Percentiles rank a stretch among this genome's conserved stretches.
These are phyloP conservation scores for Tetrahymena malaccensis DNA, from an alignment of 73 alveolate species.

Conservation along the genomic window DNA sequence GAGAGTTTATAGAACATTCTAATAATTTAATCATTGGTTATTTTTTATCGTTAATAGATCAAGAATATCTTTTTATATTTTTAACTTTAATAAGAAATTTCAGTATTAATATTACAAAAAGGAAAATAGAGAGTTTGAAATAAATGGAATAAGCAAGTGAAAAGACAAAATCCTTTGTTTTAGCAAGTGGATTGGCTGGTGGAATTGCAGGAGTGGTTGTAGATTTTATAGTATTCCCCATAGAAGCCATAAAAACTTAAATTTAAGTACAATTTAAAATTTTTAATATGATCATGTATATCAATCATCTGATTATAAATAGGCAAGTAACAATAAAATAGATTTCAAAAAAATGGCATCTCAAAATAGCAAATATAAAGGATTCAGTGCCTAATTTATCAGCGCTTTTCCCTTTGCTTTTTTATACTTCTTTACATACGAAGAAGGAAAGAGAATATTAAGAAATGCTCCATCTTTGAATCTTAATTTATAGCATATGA, in stretches of 20 bases:
- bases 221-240: constrained; percentile 64
- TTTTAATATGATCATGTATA: too few relatives aligned
- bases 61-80: not conserved
- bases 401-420: constrained; percentile 76
- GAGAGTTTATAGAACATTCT: not conserved
- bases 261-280: constrained; percentile 18
- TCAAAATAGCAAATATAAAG: constrained; percentile 60
- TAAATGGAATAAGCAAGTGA: not conserved
- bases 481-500: constrained; percentile 3
- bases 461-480: not conserved
- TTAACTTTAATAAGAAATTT: too few relatives aligned
- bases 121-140: too few relatives aligned
- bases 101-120: not conserved
- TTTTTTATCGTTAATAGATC: not conserved
- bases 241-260: constrained; percentile 70
- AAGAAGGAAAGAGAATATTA: constrained; percentile 42
- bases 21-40: not conserved
- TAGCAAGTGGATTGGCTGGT: constrained; percentile 50
- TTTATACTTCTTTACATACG: constrained; percentile 63
- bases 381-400: constrained; percentile 32
- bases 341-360: constrained; percentile 48
- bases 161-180: not conserved
- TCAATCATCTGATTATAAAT: not conserved
- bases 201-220: constrained; percentile 72
- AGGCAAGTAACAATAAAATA: constrained; percentile 22